Evolutionary conservation across 2,329 filamentous ascomycete genomes (phyloP).

Genomic region (Cladophialophora carrionii): DNA sequence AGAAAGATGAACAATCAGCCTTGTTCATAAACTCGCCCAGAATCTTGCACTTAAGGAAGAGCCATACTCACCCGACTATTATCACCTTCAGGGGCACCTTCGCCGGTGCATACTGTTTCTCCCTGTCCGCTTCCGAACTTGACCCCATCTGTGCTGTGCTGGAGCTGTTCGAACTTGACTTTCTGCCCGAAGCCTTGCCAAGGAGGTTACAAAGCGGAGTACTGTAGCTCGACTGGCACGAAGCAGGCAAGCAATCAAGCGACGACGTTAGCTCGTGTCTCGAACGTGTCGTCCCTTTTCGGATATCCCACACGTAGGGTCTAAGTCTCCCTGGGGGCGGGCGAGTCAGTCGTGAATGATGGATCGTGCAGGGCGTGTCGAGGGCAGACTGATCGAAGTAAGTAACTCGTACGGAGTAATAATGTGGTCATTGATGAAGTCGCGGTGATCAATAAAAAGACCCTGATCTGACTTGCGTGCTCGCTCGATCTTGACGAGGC

Average conservation of each 20-base stretch:
- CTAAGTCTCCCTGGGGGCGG: neutral
- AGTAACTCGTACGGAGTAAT: no score
- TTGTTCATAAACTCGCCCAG: constrained; percentile 33
- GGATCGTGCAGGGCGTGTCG: neutral
- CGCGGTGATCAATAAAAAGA: constrained; percentile 5
- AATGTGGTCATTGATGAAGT: neutral
- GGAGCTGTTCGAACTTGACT: neutral
- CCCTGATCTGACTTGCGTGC: no score
- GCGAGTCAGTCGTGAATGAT: neutral
- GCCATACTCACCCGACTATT: constrained; percentile 31
- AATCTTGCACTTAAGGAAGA: neutral
- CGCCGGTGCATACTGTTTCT: constrained; percentile 26
- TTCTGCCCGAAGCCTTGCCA: neutral
- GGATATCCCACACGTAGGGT: neutral
- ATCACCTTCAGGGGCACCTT: constrained; percentile 26
- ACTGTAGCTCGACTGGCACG: neutral
- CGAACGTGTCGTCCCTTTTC: neutral
- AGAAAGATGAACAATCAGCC: neutral
- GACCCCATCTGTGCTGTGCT: constrained; percentile 10
- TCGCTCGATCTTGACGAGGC: constrained; percentile 13
- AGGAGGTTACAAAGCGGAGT: neutral
- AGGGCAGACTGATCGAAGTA: neutral
- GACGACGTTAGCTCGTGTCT: neutral
- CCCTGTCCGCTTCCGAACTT: constrained; percentile 20
- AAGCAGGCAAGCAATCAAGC: neutral